Evolutionary conservation across 2,329 filamentous ascomycete species (phyloP).

Genomic region (Clarireedia monteithiana): DNA sequence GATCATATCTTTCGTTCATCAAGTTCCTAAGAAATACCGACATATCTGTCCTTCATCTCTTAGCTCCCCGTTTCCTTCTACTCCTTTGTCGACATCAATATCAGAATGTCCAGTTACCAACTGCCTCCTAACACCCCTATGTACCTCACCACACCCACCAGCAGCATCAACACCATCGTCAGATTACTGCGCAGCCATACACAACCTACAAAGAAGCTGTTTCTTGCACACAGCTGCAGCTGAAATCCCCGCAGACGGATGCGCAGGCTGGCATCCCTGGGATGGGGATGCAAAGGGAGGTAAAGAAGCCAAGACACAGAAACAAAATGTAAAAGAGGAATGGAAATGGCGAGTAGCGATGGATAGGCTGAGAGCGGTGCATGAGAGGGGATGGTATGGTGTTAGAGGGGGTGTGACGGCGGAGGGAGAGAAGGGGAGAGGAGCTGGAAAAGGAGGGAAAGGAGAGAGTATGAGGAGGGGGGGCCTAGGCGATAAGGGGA

Average conservation of each 20-base stretch:
- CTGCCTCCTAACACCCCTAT: background rate
- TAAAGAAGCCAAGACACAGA: background rate
- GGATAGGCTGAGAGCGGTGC: background rate
- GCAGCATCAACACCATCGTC: too few relatives aligned
- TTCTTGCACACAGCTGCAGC: too few relatives aligned
- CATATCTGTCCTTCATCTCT: background rate
- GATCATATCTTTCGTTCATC: background rate
- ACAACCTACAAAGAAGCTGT: too few relatives aligned
- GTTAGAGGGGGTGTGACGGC: background rate
- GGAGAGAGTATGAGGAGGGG: background rate
- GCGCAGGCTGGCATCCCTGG: too few relatives aligned
- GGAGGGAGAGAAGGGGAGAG: background rate
- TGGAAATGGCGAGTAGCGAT: slow-evolving; percentile 2
- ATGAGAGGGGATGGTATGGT: background rate
- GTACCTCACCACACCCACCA: too few relatives aligned
- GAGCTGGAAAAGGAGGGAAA: background rate
- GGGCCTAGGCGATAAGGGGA: background rate
- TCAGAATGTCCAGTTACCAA: background rate
- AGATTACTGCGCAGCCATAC: too few relatives aligned
- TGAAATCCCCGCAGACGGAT: background rate
- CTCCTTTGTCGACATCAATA: too few relatives aligned
- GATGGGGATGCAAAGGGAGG: background rate
- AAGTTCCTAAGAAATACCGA: background rate
- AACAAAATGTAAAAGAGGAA: background rate
- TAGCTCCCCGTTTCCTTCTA: background rate